Conservation (phyloP, 2,329 filamentous ascomycete species). For the Talaromyces sp. region DNA sequence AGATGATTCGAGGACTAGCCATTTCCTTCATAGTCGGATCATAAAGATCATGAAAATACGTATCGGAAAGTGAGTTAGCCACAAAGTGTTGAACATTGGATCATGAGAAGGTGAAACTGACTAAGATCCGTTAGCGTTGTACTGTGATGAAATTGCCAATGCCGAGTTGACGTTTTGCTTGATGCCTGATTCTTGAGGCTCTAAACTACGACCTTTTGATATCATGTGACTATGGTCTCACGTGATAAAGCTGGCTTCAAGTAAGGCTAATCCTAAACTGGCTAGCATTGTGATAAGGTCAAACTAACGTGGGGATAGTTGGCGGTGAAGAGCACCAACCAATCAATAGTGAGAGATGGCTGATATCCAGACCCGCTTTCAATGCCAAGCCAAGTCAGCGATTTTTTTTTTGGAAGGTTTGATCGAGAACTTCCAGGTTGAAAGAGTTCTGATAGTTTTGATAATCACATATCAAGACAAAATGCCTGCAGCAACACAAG, state of each 20-base stretch:
- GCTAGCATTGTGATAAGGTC: background rate
- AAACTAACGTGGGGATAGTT: background rate
- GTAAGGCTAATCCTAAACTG: background rate
- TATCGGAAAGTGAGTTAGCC: background rate
- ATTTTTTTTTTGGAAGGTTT: conserved; percentile 34
- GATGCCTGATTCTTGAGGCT: background rate
- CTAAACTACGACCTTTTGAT: background rate
- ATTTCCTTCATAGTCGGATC: background rate
- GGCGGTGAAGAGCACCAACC: background rate
- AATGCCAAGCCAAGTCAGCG: conserved; percentile 16
- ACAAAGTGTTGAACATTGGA: background rate
- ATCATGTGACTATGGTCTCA: background rate
- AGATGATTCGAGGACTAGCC: background rate
- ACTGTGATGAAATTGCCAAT: background rate
- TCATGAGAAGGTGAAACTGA: background rate
- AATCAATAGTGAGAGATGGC: background rate
- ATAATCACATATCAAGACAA: conserved; percentile 26
- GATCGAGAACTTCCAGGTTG: conserved; percentile 21
- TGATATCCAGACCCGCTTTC: background rate
- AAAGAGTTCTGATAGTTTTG: conserved; percentile 27
- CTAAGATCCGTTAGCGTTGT: background rate
- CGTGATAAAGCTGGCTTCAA: background rate
- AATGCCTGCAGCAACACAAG: conserved; percentile 42
- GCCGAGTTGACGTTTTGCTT: background rate
- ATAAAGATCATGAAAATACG: background rate